Evolutionary conservation across 805 yeast species (phyloP), one percentile per base, ranked within the genome.

Genomic region (Isabelozyma heimii): DNA sequence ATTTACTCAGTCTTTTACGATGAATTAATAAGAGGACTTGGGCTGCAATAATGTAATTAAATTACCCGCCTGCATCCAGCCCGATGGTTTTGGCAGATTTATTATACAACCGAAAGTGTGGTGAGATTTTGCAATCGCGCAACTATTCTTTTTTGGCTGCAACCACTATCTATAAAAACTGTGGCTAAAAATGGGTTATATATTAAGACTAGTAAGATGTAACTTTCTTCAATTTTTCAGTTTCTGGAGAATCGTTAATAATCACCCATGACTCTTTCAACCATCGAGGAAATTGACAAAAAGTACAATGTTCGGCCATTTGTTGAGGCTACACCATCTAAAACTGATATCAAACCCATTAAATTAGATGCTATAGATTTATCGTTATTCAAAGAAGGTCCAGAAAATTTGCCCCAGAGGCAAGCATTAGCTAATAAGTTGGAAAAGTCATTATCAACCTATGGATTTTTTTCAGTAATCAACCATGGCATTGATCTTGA

Each of bases 401-500:
- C 64, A 2, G 73, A 65, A 38, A 65, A 66, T 12, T 56, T 61
- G 13, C 57, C 51, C 8, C 47, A 59, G 14, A 56, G 80, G 42
- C 52, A 58, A 43, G 49, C 45, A 13, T 60, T 76, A 39, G 80
- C 80, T 1, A 47, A 50, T 0, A 57, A 60, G 40, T 61, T 77
- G 17, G 79, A 75, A 49, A 50, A 56, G 13, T 68, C 80, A 2
- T 57, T 77, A 14, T 60, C 73, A 2, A 69, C 75, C 1, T 67
- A 69, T 47, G 81, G 81, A 1, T 77, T 76, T 52, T 75, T 77
- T 65, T 71, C 70, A 43, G 48, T 77, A 16, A 56, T 62, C 13
- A 65, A 59, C 44, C 57, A 53, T 48, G 70, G 69, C 1, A 52
- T 59, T 9, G 43, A 52, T 12, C 40, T 40, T 10, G 59, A 60